These are phyloP conservation scores for Metschnikowia aberdeeniae DNA, from an alignment of 805 yeast species.

Conservation along the genomic window DNA sequence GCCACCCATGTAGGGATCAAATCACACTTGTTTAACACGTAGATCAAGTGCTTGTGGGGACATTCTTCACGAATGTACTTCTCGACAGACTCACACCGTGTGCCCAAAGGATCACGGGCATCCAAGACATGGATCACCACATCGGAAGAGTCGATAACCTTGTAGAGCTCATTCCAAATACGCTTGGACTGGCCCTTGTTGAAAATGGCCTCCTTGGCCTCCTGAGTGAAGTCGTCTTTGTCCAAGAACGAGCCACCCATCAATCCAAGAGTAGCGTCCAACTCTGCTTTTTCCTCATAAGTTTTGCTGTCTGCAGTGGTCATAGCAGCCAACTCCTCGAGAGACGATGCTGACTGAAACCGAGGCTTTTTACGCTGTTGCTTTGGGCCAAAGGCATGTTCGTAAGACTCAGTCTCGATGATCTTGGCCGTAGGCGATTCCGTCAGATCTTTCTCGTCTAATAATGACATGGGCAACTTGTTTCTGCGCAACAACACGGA, in stretches of 20 bases:
- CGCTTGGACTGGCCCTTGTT: constrained; percentile 97
- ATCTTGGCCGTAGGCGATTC: constrained; percentile 77
- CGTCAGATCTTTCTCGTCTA: constrained; percentile 78
- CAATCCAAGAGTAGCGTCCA: constrained; percentile 70
- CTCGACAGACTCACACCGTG: constrained; percentile 90
- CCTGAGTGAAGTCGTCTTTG: constrained; percentile 80
- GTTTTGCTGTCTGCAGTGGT: constrained; percentile 54
- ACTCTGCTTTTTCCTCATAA: constrained; percentile 72
- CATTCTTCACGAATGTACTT: constrained; percentile 90
- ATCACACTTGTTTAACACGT: constrained; percentile 95
- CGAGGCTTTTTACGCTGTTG: constrained; percentile 90
- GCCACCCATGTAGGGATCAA: constrained; percentile 99
- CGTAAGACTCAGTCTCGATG: constrained; percentile 82
- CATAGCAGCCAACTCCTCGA: constrained; percentile 69
- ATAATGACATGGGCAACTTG: constrained; percentile 90
- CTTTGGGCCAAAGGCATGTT: constrained; percentile 87
- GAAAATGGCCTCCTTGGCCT: constrained; percentile 93
- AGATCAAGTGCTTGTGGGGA: constrained; percentile 93
- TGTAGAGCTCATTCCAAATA: constrained; percentile 96
- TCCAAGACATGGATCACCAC: constrained; percentile 94
- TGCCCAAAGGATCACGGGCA: constrained; percentile 96
- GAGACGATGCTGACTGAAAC: constrained; percentile 61
- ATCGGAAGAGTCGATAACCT: constrained; percentile 96
- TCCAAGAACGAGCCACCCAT: constrained; percentile 62
- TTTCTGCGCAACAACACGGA: constrained; percentile 85